A percentile compares a stretch with the other conserved stretches of the same genome.
phyloP scores from a whole-genome alignment of 257 asterid genomes.

The Nicotiana attenuata region DNA sequence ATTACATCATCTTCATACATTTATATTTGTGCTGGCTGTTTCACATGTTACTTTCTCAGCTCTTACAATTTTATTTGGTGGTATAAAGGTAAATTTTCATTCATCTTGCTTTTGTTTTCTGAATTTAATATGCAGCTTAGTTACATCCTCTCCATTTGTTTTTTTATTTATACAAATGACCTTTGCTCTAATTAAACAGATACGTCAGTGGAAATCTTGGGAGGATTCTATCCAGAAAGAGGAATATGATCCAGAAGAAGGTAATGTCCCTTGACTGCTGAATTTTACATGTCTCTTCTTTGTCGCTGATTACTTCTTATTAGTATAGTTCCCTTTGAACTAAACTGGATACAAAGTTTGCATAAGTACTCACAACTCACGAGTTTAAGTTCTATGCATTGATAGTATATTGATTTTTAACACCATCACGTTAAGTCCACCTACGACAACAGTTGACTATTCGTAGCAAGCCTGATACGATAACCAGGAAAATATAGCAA shows the following conservation, averaged over 20 bases:
- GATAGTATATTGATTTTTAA: not conserved
- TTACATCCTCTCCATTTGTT: not conserved
- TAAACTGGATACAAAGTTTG: not conserved
- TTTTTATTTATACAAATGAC: not conserved
- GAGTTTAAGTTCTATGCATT: not conserved
- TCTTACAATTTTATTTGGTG: slow-evolving; percentile 31
- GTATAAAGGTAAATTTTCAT: slow-evolving; percentile 23
- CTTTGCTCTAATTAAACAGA: slow-evolving; percentile 14
- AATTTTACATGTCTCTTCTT: not conserved
- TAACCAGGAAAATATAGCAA: not conserved
- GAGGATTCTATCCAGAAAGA: slow-evolving; percentile 30
- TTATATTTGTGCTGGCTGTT: slow-evolving; percentile 37
- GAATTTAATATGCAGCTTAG: not conserved
- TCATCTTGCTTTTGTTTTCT: not conserved
- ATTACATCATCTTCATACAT: slow-evolving; percentile 46
- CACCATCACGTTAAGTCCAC: not conserved
- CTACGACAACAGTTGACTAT: not conserved
- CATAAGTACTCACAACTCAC: not conserved
- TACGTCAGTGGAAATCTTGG: slow-evolving; percentile 38
- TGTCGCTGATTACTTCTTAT: not conserved
- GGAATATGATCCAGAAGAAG: slow-evolving; percentile 16
- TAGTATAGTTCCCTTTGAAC: not conserved
- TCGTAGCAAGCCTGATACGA: not conserved
- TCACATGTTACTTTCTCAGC: slow-evolving; percentile 37
- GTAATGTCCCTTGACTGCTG: slow-evolving; percentile 2